These are phyloP conservation scores for Didymella pinodella DNA, from an alignment of 2,329 filamentous ascomycete genomes.

Conservation along the genomic window DNA sequence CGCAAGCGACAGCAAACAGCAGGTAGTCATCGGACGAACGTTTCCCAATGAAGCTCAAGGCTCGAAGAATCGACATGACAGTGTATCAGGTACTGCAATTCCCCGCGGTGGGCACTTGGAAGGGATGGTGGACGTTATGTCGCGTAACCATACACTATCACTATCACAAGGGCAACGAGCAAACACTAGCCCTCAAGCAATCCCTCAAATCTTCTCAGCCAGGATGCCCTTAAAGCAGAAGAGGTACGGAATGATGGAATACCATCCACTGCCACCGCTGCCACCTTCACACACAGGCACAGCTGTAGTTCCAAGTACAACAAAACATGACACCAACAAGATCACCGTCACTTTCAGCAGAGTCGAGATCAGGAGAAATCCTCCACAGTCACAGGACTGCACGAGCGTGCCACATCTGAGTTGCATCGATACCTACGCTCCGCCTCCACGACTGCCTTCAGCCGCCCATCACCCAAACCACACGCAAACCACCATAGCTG, in stretches of 20 bases:
- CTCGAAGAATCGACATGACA: conserved; percentile 23
- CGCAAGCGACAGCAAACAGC: conserved; percentile 11
- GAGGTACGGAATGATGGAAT: conserved; percentile 4
- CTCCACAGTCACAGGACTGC: not conserved
- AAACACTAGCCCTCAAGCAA: not conserved
- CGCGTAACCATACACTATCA: conserved; percentile 28
- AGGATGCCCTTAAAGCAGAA: conserved; percentile 6
- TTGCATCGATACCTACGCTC: not conserved
- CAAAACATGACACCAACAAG: not conserved
- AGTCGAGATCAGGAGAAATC: not conserved
- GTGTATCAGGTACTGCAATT: conserved; percentile 23
- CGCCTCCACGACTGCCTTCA: not conserved
- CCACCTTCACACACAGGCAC: conserved; percentile 13
- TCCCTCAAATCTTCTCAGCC: not conserved
- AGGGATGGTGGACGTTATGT: conserved; percentile 8
- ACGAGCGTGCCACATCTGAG: not conserved
- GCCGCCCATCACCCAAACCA: not conserved
- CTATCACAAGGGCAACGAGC: conserved; percentile 27
- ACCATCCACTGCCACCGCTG: conserved; percentile 24
- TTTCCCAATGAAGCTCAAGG: not conserved
- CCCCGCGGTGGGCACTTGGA: conserved; percentile 26
- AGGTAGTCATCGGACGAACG: conserved; percentile 1
- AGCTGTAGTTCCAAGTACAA: not conserved
- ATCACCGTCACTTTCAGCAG: conserved; percentile 10
- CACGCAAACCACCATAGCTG: not conserved